Base-by-base conservation (phyloP, 2,329 filamentous ascomycete species). In the Colletotrichum paranaense region DNA sequence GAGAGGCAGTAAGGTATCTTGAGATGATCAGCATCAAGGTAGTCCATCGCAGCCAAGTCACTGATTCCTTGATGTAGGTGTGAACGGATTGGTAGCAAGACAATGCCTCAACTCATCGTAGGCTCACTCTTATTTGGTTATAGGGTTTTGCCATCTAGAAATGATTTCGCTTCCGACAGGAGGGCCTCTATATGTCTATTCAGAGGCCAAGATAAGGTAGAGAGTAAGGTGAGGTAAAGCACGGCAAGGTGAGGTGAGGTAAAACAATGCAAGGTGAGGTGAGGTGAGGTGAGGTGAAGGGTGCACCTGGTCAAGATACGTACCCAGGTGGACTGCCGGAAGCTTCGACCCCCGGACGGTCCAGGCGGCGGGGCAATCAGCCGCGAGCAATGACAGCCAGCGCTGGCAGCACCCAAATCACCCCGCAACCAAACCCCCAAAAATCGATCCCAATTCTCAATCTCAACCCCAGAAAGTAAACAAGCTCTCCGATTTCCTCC, bases 401-500 rank as follows among this genome's bases (percentile, higher is more conserved):
- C 14, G 59, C 59, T 19, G 28, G 12, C 19, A 16, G 58, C 19
- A 14, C 19, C 55, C 12, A 71, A 71, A 72, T 69, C 69, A 72
- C 69, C 66, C 69, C 69, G 69, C 68, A 71, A 68, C 68, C 63
- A 14, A 22, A 28, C 14, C 42, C 35, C 68, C 46, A 57, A 69
- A 67, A 62, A 60, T 56, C 69, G 32, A 62, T 64, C 19, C 53
- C 26, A 56, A 28, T 1, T 56, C 53, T 28, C 53, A 56, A 62
- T 35, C 46, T 38, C 32, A 35, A 52, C 30, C 24, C 24, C 64
- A 11, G 22, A 69, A 72, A 72, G 69, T 72, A 73, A 73, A 73
- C 66, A 73, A 70, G 49, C 66, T 42, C 38, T 42, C 38, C 38
- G 42, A n/a, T 19, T 9, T n/a, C 42, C 42, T 49, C 4, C 8